phyloP scores from a whole-genome alignment of 352 stramenopile genomes.

The Globisporangium alternatum region DNA sequence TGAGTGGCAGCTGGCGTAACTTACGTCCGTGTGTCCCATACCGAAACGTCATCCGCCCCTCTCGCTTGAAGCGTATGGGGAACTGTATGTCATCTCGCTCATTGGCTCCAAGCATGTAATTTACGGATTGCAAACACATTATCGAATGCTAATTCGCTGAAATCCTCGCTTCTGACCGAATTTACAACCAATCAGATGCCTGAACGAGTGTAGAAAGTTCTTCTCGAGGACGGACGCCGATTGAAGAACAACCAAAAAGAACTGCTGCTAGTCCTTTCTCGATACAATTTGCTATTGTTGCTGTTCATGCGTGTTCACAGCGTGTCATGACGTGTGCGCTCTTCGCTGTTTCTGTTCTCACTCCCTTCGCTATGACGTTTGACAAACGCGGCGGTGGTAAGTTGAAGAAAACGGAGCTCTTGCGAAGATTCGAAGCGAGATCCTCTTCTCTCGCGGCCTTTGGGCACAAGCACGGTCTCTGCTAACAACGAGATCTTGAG shows the following conservation, averaged over 20 bases:
- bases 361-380: too few relatives aligned
- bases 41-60: constrained; percentile 3
- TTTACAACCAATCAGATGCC: background rate
- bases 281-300: too few relatives aligned
- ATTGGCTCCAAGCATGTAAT: background rate
- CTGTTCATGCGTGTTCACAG: too few relatives aligned
- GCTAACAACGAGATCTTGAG: background rate
- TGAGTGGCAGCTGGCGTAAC: constrained; percentile 5
- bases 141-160: background rate
- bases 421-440: too few relatives aligned
- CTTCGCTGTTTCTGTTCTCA: too few relatives aligned
- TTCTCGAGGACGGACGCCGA: background rate
- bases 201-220: background rate
- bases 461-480: too few relatives aligned
- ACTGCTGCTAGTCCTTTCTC: too few relatives aligned
- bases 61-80: background rate
- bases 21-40: constrained; percentile 3
- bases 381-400: too few relatives aligned
- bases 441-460: too few relatives aligned
- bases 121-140: background rate
- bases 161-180: background rate
- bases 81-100: background rate
- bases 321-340: too few relatives aligned
- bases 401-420: too few relatives aligned
- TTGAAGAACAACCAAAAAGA: background rate